A percentile compares a stretch with the other conserved stretches of the same genome.
These are phyloP conservation scores for Planoprotostelium fungivorum DNA, from an alignment of 78 protist species.

Conservation along the genomic window DNA sequence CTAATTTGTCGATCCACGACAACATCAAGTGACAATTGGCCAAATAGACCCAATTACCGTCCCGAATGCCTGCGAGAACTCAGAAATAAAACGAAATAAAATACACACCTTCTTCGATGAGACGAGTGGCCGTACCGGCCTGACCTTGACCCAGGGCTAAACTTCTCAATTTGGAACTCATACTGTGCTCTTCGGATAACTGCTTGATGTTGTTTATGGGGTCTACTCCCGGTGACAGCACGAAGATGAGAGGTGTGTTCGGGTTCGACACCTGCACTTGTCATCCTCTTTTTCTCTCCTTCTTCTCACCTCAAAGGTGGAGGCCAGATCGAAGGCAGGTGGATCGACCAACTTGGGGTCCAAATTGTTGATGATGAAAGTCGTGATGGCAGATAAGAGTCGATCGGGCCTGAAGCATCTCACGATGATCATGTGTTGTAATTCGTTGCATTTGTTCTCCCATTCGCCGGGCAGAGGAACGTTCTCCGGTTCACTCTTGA, in stretches of 20 bases:
- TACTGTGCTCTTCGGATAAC: constrained; percentile 71
- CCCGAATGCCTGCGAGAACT: constrained; percentile 14
- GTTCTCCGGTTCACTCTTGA: constrained; percentile 65
- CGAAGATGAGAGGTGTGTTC: constrained; percentile 81
- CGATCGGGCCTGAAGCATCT: constrained; percentile 89
- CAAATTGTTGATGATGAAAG: constrained; percentile 60
- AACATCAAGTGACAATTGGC: constrained; percentile 85
- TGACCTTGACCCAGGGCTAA: constrained; percentile 94
- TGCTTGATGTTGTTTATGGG: constrained; percentile 69
- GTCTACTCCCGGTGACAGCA: constrained; percentile 86
- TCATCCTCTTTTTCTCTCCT: background rate
- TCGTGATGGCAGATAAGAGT: constrained; percentile 42
- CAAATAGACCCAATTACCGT: constrained; percentile 84
- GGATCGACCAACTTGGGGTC: constrained; percentile 65
- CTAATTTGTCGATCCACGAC: constrained; percentile 76
- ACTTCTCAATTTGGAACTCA: constrained; percentile 47
- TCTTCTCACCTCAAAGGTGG: background rate
- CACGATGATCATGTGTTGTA: constrained; percentile 71
- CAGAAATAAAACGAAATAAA: constrained; percentile 26
- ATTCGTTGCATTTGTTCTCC: constrained; percentile 67
- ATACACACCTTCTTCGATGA: constrained; percentile 50
- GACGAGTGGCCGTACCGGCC: constrained; percentile 73
- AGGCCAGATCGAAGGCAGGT: constrained; percentile 62
- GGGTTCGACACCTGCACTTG: constrained; percentile 28
- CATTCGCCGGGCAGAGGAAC: constrained; percentile 75